Conservation (phyloP, 495 filamentous ascomycete genomes). For the Penicillium samsonianum region DNA sequence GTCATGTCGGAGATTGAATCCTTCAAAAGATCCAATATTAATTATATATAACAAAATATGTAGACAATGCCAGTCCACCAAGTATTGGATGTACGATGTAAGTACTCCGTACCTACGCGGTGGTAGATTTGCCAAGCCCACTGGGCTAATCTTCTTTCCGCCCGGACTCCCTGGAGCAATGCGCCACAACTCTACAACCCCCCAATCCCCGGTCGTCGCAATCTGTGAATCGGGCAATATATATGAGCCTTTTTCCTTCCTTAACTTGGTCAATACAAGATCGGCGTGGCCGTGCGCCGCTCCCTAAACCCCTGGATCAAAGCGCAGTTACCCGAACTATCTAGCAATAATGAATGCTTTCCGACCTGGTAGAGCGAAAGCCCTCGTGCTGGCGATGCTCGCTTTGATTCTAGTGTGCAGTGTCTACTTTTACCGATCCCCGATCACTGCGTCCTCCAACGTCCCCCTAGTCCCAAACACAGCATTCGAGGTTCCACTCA, state of each 20-base stretch:
- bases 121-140: constrained; percentile 5
- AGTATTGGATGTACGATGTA: not conserved
- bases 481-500: constrained; percentile 35
- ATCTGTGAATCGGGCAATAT: not conserved
- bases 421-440: constrained; percentile 39
- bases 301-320: constrained; percentile 14
- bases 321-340: constrained; percentile 3
- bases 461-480: constrained; percentile 36
- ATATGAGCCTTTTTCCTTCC: not conserved
- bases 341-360: constrained; percentile 31
- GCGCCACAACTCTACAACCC: constrained; percentile 8
- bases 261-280: constrained; percentile 9
- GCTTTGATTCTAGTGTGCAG: constrained; percentile 34
- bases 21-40: not conserved
- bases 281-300: constrained; percentile 28
- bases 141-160: constrained; percentile 15
- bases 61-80: not conserved
- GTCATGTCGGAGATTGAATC: not conserved
- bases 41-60: not conserved
- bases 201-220: not conserved
- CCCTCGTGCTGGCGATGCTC: constrained; percentile 26
- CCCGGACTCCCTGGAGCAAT: not conserved
- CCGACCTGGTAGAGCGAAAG: constrained; percentile 36
- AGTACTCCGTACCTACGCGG: not conserved
- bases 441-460: constrained; percentile 25